Conservation (phyloP, 331 rosid species). For the Malus hybrid region DNA sequence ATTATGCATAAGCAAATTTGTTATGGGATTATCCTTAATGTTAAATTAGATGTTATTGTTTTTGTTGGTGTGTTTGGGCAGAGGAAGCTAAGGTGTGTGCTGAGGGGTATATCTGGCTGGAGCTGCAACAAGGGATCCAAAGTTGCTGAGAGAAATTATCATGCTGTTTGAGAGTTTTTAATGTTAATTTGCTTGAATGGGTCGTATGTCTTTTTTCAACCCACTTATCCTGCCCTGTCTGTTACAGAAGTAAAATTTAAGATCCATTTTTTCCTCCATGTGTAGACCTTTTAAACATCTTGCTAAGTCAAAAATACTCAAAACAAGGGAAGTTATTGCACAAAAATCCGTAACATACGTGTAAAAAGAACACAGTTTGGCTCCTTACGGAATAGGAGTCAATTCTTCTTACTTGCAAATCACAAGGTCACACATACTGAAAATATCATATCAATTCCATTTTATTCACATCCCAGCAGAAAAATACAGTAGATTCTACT, state of each 20-base stretch:
- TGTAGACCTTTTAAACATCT: background rate
- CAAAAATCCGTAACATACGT: background rate
- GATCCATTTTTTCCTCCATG: constrained; percentile 4
- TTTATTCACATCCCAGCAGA: background rate
- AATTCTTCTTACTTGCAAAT: no score
- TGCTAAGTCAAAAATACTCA: background rate
- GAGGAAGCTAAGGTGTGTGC: constrained; percentile 35
- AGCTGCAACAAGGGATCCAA: constrained; percentile 7
- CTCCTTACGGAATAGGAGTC: background rate
- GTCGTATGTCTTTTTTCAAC: background rate
- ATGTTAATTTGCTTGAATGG: background rate
- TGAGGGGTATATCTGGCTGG: constrained; percentile 43
- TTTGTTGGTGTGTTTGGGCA: constrained; percentile 10
- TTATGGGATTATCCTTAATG: background rate
- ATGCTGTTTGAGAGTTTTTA: background rate
- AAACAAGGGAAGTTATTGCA: background rate
- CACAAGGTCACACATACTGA: background rate
- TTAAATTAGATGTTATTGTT: no score
- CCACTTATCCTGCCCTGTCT: background rate
- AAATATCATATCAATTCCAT: background rate
- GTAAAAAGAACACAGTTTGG: background rate
- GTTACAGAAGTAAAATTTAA: background rate
- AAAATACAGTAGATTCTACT: no score
- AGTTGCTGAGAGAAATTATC: background rate
- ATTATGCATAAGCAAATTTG: no score